Percentiles rank a stretch among this genome's conserved stretches.
phyloP scores from a whole-genome alignment of 495 filamentous ascomycete genomes.

The Daldinia loculata region DNA sequence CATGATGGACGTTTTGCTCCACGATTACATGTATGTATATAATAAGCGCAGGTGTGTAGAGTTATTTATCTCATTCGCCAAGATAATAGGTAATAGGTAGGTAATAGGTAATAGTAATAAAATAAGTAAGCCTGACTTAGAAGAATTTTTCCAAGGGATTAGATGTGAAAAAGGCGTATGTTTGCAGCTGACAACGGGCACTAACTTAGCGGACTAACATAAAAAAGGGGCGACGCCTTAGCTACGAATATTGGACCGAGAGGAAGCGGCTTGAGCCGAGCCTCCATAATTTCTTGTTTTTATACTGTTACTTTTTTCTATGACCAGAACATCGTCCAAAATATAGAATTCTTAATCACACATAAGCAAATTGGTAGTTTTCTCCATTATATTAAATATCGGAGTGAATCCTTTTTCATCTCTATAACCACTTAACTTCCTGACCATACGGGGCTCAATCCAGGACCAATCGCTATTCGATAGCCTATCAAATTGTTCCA shows the following conservation, averaged over 20 bases:
- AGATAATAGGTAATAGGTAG: neutral
- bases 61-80: conserved; percentile 31
- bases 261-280: conserved; percentile 26
- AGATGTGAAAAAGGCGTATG: neutral
- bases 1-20: conserved; percentile 18
- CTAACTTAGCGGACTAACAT: conserved; percentile 9
- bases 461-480: neutral
- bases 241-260: conserved; percentile 26
- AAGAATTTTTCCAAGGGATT: conserved; percentile 26
- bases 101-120: neutral
- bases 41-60: conserved; percentile 9
- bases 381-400: neutral
- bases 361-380: too few relatives aligned
- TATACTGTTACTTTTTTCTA: neutral
- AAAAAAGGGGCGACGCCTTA: conserved; percentile 12
- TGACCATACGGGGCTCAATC: neutral
- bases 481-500: neutral
- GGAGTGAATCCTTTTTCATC: neutral
- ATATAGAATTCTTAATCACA: neutral
- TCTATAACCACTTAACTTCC: neutral
- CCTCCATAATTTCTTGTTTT: neutral
- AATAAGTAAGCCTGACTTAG: conserved; percentile 10
- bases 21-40: neutral
- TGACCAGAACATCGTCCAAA: neutral
- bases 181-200: conserved; percentile 16